Base-by-base conservation (phyloP, 2,329 filamentous ascomycete species). In the Rasamsonia emersonii region DNA sequence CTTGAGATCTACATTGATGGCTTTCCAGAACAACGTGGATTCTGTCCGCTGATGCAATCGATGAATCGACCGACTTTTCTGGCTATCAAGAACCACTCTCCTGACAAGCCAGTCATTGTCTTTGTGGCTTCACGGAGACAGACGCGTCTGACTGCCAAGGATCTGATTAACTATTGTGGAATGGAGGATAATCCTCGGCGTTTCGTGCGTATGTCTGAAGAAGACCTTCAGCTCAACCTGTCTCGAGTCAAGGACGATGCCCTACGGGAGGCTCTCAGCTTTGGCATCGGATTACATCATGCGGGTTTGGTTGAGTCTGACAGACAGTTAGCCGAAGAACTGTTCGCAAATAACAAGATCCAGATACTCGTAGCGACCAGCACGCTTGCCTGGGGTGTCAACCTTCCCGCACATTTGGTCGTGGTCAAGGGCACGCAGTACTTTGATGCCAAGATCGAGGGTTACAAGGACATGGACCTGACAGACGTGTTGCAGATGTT, bases 401-500 rank as follows among this genome's bases (percentile, higher is more conserved):
- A 98, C 55, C 67, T 98, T 49, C 93, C 93, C 0, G 91, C 93
- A 2, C 93, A 98, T 62, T 70, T 98, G 4, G 91, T 98, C 3
- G 84, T 98, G 2, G 93, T 98, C 38, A 98, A 98, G 58, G 91
- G 91, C 33, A 98, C 91, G 1, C 93, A 98, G 51, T 98, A 84
- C 64, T 98, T 93, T 54, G 91, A 98, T 49, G 91, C 91, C 23
- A 98, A 98, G 61, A 91, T 85, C 4, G 91, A 96, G 64, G 89
- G 82, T 0, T 98, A 98, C 64, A 91, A 85, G 53, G 93, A 98
- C 58, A 98, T 98, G 93, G 91, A 98, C 55, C 65, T 98, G 37
- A 98, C 91, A 0, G 91, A 98, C 60, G 91, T 98, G 18, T 66
- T 98, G 40, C 91, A 98, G 61, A 98, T 98, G 91, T 70, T 98